phyloP scores from a whole-genome alignment of 2,329 filamentous ascomycete species.

The Zarea fungicola region DNA sequence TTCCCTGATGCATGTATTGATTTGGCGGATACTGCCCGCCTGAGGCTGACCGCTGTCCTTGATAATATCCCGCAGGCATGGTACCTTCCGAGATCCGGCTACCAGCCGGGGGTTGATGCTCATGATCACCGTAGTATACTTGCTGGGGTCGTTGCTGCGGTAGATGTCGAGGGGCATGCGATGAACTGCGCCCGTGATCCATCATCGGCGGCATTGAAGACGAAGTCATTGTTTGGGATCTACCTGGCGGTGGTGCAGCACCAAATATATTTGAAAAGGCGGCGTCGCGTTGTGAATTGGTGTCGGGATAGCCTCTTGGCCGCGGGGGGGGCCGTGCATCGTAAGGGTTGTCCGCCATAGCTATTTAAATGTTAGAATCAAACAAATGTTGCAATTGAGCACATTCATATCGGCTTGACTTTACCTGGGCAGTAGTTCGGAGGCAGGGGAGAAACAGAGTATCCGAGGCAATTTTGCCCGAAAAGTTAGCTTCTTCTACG shows the following conservation, averaged over 20 bases:
- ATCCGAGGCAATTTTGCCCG: conserved; percentile 4
- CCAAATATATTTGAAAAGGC: conserved; percentile 97
- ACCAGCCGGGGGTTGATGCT: conserved; percentile 23
- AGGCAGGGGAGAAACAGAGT: not conserved
- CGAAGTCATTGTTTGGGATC: conserved; percentile 93
- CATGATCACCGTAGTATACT: conserved; percentile 31
- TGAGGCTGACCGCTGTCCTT: conserved; percentile 47
- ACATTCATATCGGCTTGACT: not conserved
- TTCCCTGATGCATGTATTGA: conserved; percentile 45
- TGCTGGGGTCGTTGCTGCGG: conserved; percentile 49
- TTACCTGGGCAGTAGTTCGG: not conserved
- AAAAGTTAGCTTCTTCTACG: not conserved
- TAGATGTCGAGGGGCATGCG: conserved; percentile 55
- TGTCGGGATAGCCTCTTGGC: conserved; percentile 45
- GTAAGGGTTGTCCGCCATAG: conserved; percentile 56
- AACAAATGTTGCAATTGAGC: not conserved
- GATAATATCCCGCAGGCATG: conserved; percentile 48
- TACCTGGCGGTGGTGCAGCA: conserved; percentile 74
- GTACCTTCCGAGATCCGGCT: conserved; percentile 35
- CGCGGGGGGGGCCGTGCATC: conserved; percentile 43
- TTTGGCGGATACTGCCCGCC: conserved; percentile 36
- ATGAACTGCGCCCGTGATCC: conserved; percentile 47
- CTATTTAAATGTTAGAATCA: conserved; percentile 14
- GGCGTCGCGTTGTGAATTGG: conserved; percentile 75
- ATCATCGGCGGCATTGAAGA: conserved; percentile 52